Evolutionary conservation across 2,329 filamentous ascomycete genomes (phyloP).

Genomic region (Venturia nashicola): DNA sequence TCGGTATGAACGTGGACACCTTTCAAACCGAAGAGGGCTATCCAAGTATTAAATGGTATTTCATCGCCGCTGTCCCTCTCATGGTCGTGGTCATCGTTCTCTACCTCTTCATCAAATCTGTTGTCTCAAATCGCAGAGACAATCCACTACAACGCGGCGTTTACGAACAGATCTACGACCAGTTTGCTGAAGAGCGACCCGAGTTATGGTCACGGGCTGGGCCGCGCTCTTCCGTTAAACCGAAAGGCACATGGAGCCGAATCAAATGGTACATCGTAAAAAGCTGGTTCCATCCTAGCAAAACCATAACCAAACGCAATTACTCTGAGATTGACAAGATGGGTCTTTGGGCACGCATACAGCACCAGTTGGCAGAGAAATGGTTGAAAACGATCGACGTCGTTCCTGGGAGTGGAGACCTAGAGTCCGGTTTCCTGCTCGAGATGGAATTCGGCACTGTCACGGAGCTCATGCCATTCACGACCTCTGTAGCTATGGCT

Average conservation of each 20-base stretch:
- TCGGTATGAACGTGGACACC: conserved; percentile 40
- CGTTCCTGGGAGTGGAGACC: conserved; percentile 9
- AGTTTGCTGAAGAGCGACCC: conserved; percentile 33
- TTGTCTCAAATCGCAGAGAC: conserved; percentile 28
- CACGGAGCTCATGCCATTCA: conserved; percentile 21
- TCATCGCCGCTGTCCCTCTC: conserved; percentile 33
- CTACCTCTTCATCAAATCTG: conserved; percentile 38
- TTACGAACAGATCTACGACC: conserved; percentile 38
- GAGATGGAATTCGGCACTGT: conserved; percentile 15
- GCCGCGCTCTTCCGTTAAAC: conserved; percentile 29
- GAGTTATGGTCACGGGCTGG: conserved; percentile 36
- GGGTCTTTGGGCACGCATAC: conserved; percentile 25
- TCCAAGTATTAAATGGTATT: conserved; percentile 38
- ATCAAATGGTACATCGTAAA: conserved; percentile 37
- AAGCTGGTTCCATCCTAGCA: conserved; percentile 32
- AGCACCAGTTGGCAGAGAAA: conserved; percentile 25
- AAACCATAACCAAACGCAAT: conserved; percentile 23
- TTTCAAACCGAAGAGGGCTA: conserved; percentile 23
- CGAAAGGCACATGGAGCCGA: conserved; percentile 24
- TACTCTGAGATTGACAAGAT: conserved; percentile 26
- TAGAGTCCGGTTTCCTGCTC: conserved; percentile 5
- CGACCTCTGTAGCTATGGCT: conserved; percentile 24
- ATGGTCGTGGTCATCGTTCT: conserved; percentile 32
- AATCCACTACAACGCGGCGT: conserved; percentile 35
- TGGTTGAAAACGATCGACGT: conserved; percentile 27